phyloP scores from a whole-genome alignment of 2,329 filamentous ascomycete genomes.

The Ilyonectria robusta region DNA sequence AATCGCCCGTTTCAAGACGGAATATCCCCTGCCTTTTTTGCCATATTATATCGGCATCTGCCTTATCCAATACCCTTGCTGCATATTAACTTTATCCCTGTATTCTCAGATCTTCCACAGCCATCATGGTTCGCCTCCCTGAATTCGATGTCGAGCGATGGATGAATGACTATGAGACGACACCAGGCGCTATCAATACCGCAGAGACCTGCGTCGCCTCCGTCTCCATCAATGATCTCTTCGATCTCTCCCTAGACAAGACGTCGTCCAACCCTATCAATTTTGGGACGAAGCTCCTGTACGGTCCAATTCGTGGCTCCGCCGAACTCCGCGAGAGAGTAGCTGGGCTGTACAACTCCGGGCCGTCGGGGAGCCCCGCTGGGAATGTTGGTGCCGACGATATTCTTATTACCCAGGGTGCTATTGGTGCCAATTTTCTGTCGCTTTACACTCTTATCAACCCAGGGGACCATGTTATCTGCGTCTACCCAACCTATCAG shows the following conservation, averaged over 20 bases:
- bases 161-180: conserved; percentile 74
- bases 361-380: conserved; percentile 58
- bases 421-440: conserved; percentile 87
- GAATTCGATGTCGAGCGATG: conserved; percentile 80
- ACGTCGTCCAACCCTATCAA: conserved; percentile 57
- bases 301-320: conserved; percentile 81
- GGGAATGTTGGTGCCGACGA: conserved; percentile 62
- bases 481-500: conserved; percentile 90
- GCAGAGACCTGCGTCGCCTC: conserved; percentile 86
- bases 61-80: not conserved
- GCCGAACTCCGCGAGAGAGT: conserved; percentile 74
- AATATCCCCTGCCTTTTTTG: too few species aligned
- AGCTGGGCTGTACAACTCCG: conserved; percentile 74
- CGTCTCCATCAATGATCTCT: conserved; percentile 78
- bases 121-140: conserved; percentile 2
- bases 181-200: conserved; percentile 75
- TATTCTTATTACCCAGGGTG: conserved; percentile 83
- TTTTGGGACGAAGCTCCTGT: conserved; percentile 73
- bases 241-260: conserved; percentile 70
- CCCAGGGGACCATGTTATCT: conserved; percentile 86
- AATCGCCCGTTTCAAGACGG: too few species aligned
- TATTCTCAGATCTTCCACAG: not conserved
- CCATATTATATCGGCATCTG: not conserved
- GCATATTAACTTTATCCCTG: not conserved
- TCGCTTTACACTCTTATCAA: conserved; percentile 80